Evolutionary conservation across 306 rosid genomes (phyloP), one percentile per base, ranked within the genome.

Genomic region (Quercus suber): DNA sequence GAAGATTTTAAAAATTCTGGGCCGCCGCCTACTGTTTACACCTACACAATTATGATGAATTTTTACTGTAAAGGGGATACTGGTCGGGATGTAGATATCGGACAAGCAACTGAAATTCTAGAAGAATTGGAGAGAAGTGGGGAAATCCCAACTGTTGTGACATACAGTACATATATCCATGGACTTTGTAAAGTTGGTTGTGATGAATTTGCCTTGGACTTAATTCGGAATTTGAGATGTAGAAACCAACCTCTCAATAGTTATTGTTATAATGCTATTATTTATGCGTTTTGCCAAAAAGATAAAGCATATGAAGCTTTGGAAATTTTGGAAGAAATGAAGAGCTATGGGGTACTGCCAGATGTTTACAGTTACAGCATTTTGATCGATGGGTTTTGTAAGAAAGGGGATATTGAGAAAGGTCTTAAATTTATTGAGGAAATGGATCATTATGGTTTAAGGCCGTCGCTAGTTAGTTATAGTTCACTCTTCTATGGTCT

Each of bases 341-440:
- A 76, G 81, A 80, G 72, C 67, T 76, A 12, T 77, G 91, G 88
- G 57, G 72, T 75, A 78, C 53, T 68, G 23, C 93, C 96, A 55
- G 90, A 87, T 87, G 88, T 76, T 78, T 86, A 78, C 71, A 89
- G 93, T 84, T 91, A 89, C 75, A 87, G 90, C 83, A 89, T 89
- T 67, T 84, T 91, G 84, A 83, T 89, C 52, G 82, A 91, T 82
- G 83, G 84, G 21, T 83, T 79, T 60, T 86, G 89, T 79, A 83
- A 71, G 80, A 73, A 79, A 31, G 88, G 93, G 74, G 82, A 91
- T 70, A 37, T 82, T 43, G 37, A 63, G 73, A 81, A 67, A 79
- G 78, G 79, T 77, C 59, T 79, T 37, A 56, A 71, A 70, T 45
- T 91, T 84, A 57, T 89, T 37, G 75, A 70, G 33, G 89, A 91